phyloP scores from a whole-genome alignment of 1,284 basidiomycete species.

The Fistulinella cinereoalba region DNA sequence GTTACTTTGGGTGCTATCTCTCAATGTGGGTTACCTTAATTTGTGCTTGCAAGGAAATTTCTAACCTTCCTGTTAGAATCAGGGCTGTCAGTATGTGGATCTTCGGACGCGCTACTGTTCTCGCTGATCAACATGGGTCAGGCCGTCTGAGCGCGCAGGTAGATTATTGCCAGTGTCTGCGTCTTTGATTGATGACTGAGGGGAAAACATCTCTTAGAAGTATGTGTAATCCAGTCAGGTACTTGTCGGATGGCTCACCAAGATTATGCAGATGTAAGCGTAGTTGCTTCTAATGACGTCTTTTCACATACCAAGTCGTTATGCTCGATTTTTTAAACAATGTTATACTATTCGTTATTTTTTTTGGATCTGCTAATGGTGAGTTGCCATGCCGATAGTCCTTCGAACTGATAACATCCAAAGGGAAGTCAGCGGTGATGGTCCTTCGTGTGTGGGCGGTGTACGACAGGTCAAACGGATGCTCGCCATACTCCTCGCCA shows the following conservation, averaged over 20 bases:
- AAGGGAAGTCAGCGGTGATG: not conserved
- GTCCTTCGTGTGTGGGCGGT: constrained; percentile 12
- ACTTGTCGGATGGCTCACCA: not conserved
- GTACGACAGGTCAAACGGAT: constrained; percentile 10
- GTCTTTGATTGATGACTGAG: too few relatives aligned
- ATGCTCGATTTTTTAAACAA: too few relatives aligned
- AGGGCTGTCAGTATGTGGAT: not conserved
- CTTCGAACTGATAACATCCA: not conserved
- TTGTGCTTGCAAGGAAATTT: not conserved
- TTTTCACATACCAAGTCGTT: not conserved
- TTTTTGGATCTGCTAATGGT: not conserved
- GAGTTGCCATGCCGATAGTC: not conserved
- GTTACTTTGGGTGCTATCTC: not conserved
- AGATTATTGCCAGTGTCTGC: not conserved
- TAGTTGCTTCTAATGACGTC: too few relatives aligned
- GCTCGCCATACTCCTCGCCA: constrained; percentile 2
- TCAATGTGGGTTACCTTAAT: not conserved
- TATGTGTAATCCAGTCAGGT: not conserved
- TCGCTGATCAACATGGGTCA: too few relatives aligned
- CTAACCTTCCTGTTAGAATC: not conserved
- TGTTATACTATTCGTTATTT: too few relatives aligned
- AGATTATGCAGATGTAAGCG: not conserved
- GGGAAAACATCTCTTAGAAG: too few relatives aligned
- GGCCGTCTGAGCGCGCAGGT: too few relatives aligned
- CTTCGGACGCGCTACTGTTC: not conserved